These are phyloP conservation scores for Grigorovia transvaalensis DNA, from an alignment of 805 yeast genomes.

Conservation along the genomic window DNA sequence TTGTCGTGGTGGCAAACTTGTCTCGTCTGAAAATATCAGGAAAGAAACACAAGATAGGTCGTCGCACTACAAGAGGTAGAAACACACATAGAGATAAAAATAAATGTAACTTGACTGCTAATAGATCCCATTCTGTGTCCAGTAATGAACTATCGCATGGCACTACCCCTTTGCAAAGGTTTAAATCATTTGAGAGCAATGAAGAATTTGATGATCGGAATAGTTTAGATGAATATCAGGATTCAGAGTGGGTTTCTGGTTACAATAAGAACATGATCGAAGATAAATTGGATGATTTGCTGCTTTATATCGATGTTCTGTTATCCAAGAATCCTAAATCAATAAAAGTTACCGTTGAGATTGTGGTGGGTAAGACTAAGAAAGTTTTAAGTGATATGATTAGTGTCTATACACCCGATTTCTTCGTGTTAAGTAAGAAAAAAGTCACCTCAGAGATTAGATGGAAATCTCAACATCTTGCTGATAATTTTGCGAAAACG, in stretches of 20 bases:
- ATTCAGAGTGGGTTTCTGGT: constrained; percentile 24
- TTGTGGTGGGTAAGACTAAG: constrained; percentile 22
- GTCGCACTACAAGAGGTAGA: background rate
- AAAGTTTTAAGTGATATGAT: constrained; percentile 21
- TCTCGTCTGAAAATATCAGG: constrained; percentile 7
- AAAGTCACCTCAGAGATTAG: constrained; percentile 15
- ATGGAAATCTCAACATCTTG: constrained; percentile 19
- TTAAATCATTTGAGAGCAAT: background rate
- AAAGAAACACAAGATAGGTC: background rate
- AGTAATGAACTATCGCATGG: background rate
- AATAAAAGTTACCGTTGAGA: constrained; percentile 27
- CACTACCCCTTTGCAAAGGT: background rate
- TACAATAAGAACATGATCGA: constrained; percentile 19
- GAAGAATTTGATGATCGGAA: background rate
- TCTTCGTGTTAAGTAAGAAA: constrained; percentile 20
- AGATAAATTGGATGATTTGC: constrained; percentile 14
- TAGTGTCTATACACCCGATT: constrained; percentile 26
- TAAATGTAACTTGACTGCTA: constrained; percentile 7
- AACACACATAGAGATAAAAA: background rate
- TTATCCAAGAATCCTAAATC: constrained; percentile 11
- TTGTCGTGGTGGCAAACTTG: constrained; percentile 45
- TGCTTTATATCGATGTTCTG: constrained; percentile 13
- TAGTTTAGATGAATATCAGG: constrained; percentile 1
- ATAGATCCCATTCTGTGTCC: background rate
- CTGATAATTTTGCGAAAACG: constrained; percentile 18